Base-by-base conservation (phyloP, 208 protist genomes). In the Hexamita inflata region DNA sequence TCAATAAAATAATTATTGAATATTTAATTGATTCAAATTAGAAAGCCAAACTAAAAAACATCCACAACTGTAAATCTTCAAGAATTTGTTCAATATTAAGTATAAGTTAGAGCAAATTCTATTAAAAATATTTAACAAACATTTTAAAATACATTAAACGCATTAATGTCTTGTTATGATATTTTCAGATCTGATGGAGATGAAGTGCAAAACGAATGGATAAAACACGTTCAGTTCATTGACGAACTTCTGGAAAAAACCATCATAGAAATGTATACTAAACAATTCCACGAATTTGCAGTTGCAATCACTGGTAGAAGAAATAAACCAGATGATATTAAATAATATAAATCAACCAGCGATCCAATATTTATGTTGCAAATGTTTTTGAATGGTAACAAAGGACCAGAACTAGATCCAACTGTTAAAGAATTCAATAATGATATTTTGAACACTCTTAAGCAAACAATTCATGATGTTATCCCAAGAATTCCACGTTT, bases 151-250 rank as follows among this genome's bases (percentile, higher is more conserved):
- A 53, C 45, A 53, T 19, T 53, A 24, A 53, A 53, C 19, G 45
- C 45, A 53, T 34, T 70, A 24, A 19, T 13, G 7, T 9, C 30
- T 34, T 70, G 64, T 38, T 70, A 70, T 49, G 38, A 70, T n/a
- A 70, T 70, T 34, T 70, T 70, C 64, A n/a, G 64, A 34, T 42
- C 26, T 28, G 64, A 70, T 70, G 64, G 64, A 11, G 30, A n/a
- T 32, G n/a, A n/a, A 32, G 64, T 70, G n/a, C 35, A 70, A 49
- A 38, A 9, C 4, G 64, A 70, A 38, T 70, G 64, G 64, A 49
- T 70, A 15, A 35, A 49, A 19, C 42, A 42, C 42, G 35, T 70
- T 49, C 15, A 2, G 9, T 4, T 45, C 9, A n/a, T 70, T 32
- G 64, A 70, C 9, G 15, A n/a, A n/a, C 9, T 7, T 15, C 9